Evolutionary conservation across 2,329 filamentous ascomycete genomes (phyloP).

Genomic region (Trichoderma sp.): DNA sequence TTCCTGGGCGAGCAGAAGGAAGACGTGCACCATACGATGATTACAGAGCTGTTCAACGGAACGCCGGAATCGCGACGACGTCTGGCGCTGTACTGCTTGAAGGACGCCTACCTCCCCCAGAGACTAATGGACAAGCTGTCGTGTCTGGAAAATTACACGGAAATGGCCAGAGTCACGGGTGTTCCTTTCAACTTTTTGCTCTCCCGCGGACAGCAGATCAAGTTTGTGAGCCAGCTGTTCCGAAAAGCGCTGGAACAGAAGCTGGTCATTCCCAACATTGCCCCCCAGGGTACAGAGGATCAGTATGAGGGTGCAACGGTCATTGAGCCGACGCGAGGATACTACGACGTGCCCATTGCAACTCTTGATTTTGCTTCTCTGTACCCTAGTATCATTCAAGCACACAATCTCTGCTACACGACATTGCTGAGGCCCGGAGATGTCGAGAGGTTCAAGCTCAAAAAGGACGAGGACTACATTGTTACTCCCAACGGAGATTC

Average conservation of each 20-base stretch:
- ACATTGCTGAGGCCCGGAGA: slow-evolving; percentile 75
- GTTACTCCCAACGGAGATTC: slow-evolving; percentile 92
- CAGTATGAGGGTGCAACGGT: slow-evolving; percentile 98
- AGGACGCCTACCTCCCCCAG: slow-evolving; percentile 95
- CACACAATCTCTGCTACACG: slow-evolving; percentile 97
- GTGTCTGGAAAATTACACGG: slow-evolving; percentile 97
- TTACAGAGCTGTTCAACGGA: slow-evolving; percentile 96
- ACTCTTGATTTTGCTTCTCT: slow-evolving; percentile 98
- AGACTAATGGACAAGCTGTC: slow-evolving; percentile 96
- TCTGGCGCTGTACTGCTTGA: slow-evolving; percentile 92
- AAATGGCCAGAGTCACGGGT: slow-evolving; percentile 99
- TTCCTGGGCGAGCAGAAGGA: slow-evolving; percentile 98
- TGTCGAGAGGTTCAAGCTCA: slow-evolving; percentile 73
- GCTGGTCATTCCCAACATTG: slow-evolving; percentile 88
- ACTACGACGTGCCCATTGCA: slow-evolving; percentile 92
- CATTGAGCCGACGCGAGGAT: slow-evolving; percentile 90
- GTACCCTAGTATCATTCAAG: slow-evolving; percentile 98
- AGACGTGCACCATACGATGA: slow-evolving; percentile 99
- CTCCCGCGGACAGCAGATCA: slow-evolving; percentile 91
- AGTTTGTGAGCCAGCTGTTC: slow-evolving; percentile 96
- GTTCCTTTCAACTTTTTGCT: slow-evolving; percentile 96
- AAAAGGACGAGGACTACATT: slow-evolving; percentile 94
- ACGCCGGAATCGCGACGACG: slow-evolving; percentile 89
- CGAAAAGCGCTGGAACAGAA: slow-evolving; percentile 92
- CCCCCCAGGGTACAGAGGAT: slow-evolving; percentile 71